Percentiles rank a stretch among this genome's conserved stretches.
phyloP scores from a whole-genome alignment of 169 alveolate species.

The Pseudocohnilembus persalinus region DNA sequence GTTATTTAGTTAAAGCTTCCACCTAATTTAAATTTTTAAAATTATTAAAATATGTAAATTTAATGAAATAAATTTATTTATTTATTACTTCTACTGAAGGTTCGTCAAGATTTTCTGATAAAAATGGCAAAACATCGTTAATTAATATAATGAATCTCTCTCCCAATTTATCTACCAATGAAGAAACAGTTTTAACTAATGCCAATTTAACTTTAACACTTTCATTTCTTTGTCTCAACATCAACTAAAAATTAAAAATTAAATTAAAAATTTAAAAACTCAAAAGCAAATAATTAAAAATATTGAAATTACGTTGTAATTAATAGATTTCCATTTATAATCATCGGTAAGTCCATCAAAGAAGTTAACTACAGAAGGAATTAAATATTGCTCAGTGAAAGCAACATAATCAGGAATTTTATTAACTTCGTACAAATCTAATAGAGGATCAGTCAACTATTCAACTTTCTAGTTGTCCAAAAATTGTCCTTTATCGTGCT shows the following conservation, averaged over 20 bases:
- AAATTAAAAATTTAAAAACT: no score
- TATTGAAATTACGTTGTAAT: conserved; percentile 9
- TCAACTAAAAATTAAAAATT: neutral
- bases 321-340: conserved; percentile 14
- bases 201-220: conserved; percentile 7
- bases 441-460: conserved; percentile 2
- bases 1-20: neutral
- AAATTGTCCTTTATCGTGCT: conserved; percentile 14
- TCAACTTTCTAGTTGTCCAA: neutral
- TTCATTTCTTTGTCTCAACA: conserved; percentile 15
- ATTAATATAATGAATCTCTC: conserved; percentile 10
- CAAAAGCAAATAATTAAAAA: no score
- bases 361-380: conserved; percentile 1
- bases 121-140: conserved; percentile 14
- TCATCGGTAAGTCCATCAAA: conserved; percentile 6
- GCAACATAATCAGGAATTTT: neutral
- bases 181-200: neutral
- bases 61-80: no score
- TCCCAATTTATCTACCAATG: conserved; percentile 9
- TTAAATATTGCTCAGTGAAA: neutral
- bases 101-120: conserved; percentile 15
- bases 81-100: neutral
- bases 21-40: neutral
- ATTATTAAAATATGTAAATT: no score
- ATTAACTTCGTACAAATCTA: neutral